Base-by-base conservation (phyloP, 345 rosid species). In the Brassica cretica region DNA sequence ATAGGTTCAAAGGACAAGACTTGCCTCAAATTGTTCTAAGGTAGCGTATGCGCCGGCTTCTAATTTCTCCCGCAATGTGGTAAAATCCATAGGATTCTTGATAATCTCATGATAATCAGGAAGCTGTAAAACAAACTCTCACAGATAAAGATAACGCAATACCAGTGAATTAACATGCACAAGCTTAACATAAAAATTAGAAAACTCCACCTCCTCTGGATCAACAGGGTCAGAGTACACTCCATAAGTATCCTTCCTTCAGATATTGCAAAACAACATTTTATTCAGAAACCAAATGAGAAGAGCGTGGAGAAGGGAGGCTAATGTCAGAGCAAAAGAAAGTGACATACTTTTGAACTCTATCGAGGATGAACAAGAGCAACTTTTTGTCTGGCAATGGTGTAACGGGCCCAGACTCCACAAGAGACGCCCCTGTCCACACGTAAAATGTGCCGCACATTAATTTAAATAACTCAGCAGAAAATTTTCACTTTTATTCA, bases 361-460 rank as follows among this genome's bases (percentile, higher is more conserved):
- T 88, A 82, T 94, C 98, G 70, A 94, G 94, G 74, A 94, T 89
- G 93, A 94, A 92, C 83, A 88, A 82, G 76, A 94, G 85, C 88
- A 94, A 87, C 96, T 89, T 92, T 89, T 89, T 92, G 87, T 92
- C 91, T 77, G 98, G 97, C 89, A 94, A 89, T 83, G 96, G 89
- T 66, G 89, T 87, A 70, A 87, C 82, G 91, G 96, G 97, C 56
- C 93, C 97, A 65, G 89, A 84, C 82, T 87, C 93, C 85, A 83
- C 87, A 85, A 71, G 76, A 64, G 85, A 86, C 83, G 77, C 97
- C 90, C 80, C 98, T 94, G 94, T 80, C 86, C 90, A 82, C 87
- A 87, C 63, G 85, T 66, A 86, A 80, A 83, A 32, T 32, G 30
- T 74, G n/a, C 55, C 71, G 84, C 72, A 59, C 68, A 8, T 58